Base-by-base conservation (phyloP, 306 rosid genomes). In the Corylus americana region DNA sequence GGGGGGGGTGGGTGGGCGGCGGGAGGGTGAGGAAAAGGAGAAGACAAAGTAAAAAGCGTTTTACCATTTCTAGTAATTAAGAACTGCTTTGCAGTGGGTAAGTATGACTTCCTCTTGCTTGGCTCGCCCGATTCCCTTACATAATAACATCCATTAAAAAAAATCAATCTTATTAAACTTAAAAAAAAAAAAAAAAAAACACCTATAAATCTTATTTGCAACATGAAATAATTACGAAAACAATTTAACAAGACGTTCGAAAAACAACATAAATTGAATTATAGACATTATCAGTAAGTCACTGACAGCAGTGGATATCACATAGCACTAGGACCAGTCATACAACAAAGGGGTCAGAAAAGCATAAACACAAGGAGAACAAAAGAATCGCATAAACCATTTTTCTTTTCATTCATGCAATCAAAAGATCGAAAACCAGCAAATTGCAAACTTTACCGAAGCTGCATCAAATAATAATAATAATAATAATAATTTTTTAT, bases 81-180 rank as follows among this genome's bases (percentile, higher is more conserved):
- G 83, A 91, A 93, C 82, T 93, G 99, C 80, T 95, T 95, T 51
- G 89, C 97, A 2, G 84, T 63, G 22, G 99, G 99, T 37, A 95
- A 88, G 84, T 91, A 95, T 0, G 97, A 66, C 86, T 95, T 95
- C 93, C 97, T 89, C 92, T 93, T 91, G 88, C 87, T 82, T 44
- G 95, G 94, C 58, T 95, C 99, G 57, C 99, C 99, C 0, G 98
- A 89, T 79, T 95, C 99, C 99, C 99, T 95, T 25, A 0, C 50
- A 42, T 29, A 37, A 64, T 64, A 61, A 74, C 66, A 85, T 31
- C 57, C 80, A 68, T 59, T 9, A n/a, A 74, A 73, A 29, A 0
- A 51, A 47, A 16, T 35, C 51, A 12, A n/a, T 49, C 51, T 55
- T 29, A 58, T 44, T 18, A 55, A 57, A 64, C 20, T 0, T 10